phyloP scores from a whole-genome alignment of 2,329 filamentous ascomycete species.

The Mollisia scopiformis region DNA sequence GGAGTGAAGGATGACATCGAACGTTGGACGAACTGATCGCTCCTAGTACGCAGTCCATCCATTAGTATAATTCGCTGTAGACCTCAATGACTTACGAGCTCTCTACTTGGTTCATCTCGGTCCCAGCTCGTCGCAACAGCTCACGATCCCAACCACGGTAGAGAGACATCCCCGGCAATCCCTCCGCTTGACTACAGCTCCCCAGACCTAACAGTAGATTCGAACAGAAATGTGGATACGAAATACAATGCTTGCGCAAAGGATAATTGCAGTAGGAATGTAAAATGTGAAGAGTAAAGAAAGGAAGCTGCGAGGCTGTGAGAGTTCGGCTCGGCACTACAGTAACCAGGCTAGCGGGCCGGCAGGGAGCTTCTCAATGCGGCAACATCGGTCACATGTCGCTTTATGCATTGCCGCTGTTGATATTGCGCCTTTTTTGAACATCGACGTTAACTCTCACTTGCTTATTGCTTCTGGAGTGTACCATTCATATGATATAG shows the following conservation, averaged over 20 bases:
- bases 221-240: not conserved
- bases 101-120: not conserved
- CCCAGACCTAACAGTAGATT: not conserved
- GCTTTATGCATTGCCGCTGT: not conserved
- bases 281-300: not conserved
- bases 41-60: not conserved
- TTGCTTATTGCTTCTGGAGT: not conserved
- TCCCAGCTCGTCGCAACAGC: not conserved
- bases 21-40: not conserved
- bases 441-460: not conserved
- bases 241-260: not conserved
- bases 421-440: not conserved
- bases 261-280: not conserved
- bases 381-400: not conserved
- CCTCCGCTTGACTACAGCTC: not conserved
- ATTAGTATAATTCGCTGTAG: not conserved
- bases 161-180: not conserved
- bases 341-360: not conserved
- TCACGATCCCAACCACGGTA: not conserved
- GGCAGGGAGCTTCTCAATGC: not conserved
- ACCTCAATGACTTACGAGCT: not conserved
- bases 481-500: not conserved
- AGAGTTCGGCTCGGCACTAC: not conserved
- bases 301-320: not conserved
- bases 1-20: constrained; percentile 26